Base-by-base conservation (phyloP, 139 green algal genomes). In the Chlamydomonas sp. region DNA sequence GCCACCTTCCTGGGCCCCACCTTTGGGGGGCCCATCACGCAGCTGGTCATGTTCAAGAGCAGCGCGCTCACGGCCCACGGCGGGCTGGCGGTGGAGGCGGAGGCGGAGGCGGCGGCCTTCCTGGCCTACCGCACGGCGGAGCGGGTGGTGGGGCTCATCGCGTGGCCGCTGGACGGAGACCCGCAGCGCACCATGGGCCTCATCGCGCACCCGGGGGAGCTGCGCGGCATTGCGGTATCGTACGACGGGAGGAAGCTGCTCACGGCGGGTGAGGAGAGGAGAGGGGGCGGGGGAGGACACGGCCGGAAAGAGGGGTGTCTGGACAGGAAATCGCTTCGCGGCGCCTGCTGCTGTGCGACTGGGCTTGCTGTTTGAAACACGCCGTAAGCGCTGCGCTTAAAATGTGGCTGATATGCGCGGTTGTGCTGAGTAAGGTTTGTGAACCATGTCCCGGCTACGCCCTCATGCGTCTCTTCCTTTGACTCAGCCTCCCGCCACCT, bases 131-230 rank as follows among this genome's bases (percentile, higher is more conserved):
- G 83, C 59, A 93, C 92, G 5, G 75, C 72, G 0, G 90, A 96
- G 14, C 87, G 88, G 4, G 94, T 96, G 63, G 92, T 95, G 77
- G 95, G 95, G 0, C 90, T 97, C 20, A 88, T 96, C 20, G 85
- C 77, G 16, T 95, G 94, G 93, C 95, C 95, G 7, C 86, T 95
- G 76, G 91, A 95, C 18, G 93, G 95, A 12, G 90, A 96, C 88
- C 94, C 95, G 0, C 80, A 80, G 2, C 84, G 90, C 71, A 93
- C 84, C 78, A 90, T 96, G 91, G 95, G 92, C 62, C 79, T 98
- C n/a, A 94, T 98, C 64, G 95, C 95, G 12, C 95, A 98, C 89
- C 95, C 95, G 5, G 94, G 93, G 3, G 68, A 85, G 17, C 81
- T 97, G 5, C 61, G 60, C 0, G 80, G 80, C 0, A 88, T 95